Evolutionary conservation across 176 grass and related monocot genomes (phyloP), one percentile per base, ranked within the genome.

Genomic region (Bonia amplexicaulis): DNA sequence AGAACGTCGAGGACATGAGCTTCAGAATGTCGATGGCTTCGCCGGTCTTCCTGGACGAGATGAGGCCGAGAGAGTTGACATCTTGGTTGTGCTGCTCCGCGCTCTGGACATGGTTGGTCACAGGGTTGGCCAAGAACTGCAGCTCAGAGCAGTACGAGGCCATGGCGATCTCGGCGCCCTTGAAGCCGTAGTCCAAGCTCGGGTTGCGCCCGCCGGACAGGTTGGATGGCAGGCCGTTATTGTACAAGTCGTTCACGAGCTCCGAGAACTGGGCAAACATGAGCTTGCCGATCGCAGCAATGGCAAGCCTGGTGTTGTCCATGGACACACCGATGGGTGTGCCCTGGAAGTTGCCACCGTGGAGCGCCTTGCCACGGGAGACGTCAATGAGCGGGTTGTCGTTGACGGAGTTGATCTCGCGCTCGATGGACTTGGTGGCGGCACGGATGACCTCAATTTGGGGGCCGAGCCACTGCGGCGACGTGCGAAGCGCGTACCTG

Each of bases 81-180:
- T 97, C 92, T 62, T 97, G 94, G 88, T 94, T 97, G 76, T 97
- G 95, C 77, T 94, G 92, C 87, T 97, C 95, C 7, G 95, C 95
- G 69, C 95, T 97, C 88, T 97, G 95, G 17, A 97, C 95, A 46
- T 97, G 92, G 87, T 91, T 95, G 55, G 92, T 97, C 20, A 97
- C 95, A 0, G 95, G 95, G 82, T 97, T 97, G 39, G 51, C 95
- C 29, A 97, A 69, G 85, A 95, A 97, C n/a, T 97, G 94, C 69
- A 97, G 88, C 81, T 97, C 94, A 0, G 94, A 97, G 90, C 94
- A 97, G 84, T 97, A 97, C 0, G 94, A 86, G 0, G 94, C 92
- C 94, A 97, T 97, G 65, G 94, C 92, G 47, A 97, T 94, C 84
- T 97, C 94, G 19, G 92, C 92, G 37, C 94, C 94, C 88, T 97